Base-by-base conservation (phyloP, 192 early-diverging fungal genomes). In the Pecoramyces ruminantium region DNA sequence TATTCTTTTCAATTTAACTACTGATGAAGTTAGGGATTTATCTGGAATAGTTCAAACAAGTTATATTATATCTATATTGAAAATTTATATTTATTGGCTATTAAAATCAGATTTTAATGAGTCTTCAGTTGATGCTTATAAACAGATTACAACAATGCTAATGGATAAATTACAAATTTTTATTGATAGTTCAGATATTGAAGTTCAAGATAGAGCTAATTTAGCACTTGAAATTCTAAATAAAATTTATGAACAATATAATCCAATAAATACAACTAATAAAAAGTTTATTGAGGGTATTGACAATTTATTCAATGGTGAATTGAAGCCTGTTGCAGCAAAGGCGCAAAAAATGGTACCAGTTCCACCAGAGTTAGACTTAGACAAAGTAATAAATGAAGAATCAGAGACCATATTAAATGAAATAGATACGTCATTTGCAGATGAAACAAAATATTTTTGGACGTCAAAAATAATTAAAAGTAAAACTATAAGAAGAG, bases 291-390 rank as follows among this genome's bases (percentile, higher is more conserved):
- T 80, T 29, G 77, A 40, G 18, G 16, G 80, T 80, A 77, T 96
- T n/a, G 86, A 87, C 12, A 83, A 83, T 18, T 80, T 94, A 34
- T 96, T 94, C 80, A 87, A 84, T 14, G 94, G 93, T 78, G 97
- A 96, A 67, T 87, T 98, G 21, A 97, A 95, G 79, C 96, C 96
- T 2, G 95, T 98, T 0, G 94, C 94, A 18, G 88, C 92, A 5
- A 93, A 93, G 51, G 97, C 97, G 0, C 97, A 98, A 85, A 89
- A 88, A 81, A 93, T 94, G 83, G 95, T 98, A 1, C 93, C 95
- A 25, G 84, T 97, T 5, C 95, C 95, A 13, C 92, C 94, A 13
- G 94, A 92, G 14, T 83, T 98, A 58, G 94, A 96, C 13, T 30
- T 83, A 29, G 83, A 82, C 38, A 2, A 29, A 67, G 38, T 30